Base-by-base conservation (phyloP, 2,329 filamentous ascomycete species). In the Colletotrichum viniferum region DNA sequence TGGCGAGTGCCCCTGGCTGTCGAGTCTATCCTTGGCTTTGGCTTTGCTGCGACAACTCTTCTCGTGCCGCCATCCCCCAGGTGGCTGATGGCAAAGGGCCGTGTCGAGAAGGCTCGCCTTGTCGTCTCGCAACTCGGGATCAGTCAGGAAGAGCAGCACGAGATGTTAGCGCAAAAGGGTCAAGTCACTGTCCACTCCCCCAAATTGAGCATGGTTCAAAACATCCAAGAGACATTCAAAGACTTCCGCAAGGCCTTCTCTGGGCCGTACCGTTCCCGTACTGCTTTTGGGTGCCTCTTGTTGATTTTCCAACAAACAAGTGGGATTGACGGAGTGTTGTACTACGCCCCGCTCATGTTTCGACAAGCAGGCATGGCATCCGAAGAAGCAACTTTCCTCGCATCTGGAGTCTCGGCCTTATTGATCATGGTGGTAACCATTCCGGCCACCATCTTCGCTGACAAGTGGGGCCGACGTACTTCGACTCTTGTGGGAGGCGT, bases 261-360 rank as follows among this genome's bases (percentile, higher is more conserved):
- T 3, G n/a, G 79, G 0, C 81, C 83, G 0, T 86, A 86, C 16
- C 84, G 89, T 3, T 80, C 81, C 2, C 85, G 88, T 2, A 90
- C 88, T 2, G 79, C 85, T 0, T 86, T 92, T n/a, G 91, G 87
- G 2, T 86, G 90, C 7, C 92, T 92, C 74, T 81, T 93, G 32
- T 87, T 93, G 85, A 87, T 30, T 3, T 18, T 24, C 6, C 88
- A 91, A 73, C 91, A 93, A 67, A 84, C 92, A 12, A 88, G 85
- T 28, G 90, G 91, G 0, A 92, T 93, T 55, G 91, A 93, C 55
- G 91, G 90, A 1, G 88, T 92, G 1, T 83, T 92, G 5, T 92
- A 91, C 77, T 93, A 93, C 73, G 90, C 91, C 0, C 92, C 92
- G 0, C 83, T 90, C 0, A 81, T 93, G 0, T 93, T 93, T 77